Conservation (phyloP, 1,139 yeast species). For the Pichia sp. region DNA sequence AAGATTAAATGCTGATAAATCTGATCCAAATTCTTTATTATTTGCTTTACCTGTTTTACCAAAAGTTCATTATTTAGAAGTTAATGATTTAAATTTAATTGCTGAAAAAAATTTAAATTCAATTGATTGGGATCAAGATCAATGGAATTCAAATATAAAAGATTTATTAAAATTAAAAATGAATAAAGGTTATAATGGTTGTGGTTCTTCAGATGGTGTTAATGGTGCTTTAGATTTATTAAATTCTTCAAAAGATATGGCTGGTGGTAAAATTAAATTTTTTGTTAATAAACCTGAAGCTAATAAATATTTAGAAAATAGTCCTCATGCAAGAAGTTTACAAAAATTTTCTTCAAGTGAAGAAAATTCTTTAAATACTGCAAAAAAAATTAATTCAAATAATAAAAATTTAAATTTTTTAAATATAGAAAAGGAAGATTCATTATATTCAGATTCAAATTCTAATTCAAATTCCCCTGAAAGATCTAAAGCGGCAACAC, state of each 20-base stretch:
- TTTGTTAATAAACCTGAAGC: constrained; percentile 14
- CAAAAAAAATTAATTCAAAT: background rate
- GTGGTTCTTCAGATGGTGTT: constrained; percentile 64
- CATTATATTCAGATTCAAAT: constrained; percentile 3
- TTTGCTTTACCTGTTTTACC: constrained; percentile 93
- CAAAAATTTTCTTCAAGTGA: constrained; percentile 18
- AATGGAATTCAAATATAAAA: constrained; percentile 67
- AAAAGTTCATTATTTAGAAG: constrained; percentile 70
- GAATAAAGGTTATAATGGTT: constrained; percentile 72
- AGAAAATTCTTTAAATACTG: constrained; percentile 12
- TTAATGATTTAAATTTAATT: constrained; percentile 45
- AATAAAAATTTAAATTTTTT: background rate
- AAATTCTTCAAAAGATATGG: constrained; percentile 29
- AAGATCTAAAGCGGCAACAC: background rate
- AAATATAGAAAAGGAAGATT: constrained; percentile 1
- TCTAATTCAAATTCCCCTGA: background rate
- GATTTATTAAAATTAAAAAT: constrained; percentile 57
- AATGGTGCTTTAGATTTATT: constrained; percentile 51
- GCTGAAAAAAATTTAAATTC: constrained; percentile 31
- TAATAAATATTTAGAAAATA: constrained; percentile 11
- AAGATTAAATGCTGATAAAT: constrained; percentile 79
- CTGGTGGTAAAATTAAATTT: constrained; percentile 13
- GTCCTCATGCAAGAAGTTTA: constrained; percentile 7
- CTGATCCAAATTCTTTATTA: constrained; percentile 68
- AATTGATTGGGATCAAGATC: constrained; percentile 54